These are phyloP conservation scores for Boechera stricta DNA, from an alignment of 345 rosid species.

Conservation along the genomic window DNA sequence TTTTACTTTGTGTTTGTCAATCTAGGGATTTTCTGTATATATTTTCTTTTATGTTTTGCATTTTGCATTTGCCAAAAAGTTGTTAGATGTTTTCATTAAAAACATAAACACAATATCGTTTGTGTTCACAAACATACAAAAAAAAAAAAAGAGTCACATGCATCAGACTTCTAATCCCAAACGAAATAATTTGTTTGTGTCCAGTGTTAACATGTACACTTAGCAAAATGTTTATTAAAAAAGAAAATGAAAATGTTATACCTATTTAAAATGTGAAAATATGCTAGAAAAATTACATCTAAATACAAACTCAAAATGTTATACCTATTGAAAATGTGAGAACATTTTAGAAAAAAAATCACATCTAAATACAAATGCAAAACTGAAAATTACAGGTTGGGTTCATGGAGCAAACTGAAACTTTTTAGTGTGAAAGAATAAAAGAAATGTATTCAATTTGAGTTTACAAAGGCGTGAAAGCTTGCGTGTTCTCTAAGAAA, in stretches of 20 bases:
- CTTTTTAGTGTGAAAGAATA: neutral
- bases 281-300: neutral
- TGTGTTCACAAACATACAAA: no score
- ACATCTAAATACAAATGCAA: neutral
- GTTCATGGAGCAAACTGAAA: constrained; percentile 26
- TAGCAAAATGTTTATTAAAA: neutral
- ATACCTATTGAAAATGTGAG: neutral
- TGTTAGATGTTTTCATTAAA: no score
- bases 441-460: constrained; percentile 6
- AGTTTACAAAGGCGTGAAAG: constrained; percentile 6
- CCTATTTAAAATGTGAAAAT: neutral
- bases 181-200: neutral
- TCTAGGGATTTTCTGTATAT: neutral
- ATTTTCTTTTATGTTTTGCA: neutral
- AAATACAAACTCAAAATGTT: neutral
- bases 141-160: no score
- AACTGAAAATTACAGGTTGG: neutral
- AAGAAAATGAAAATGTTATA: neutral
- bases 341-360: neutral
- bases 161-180: neutral
- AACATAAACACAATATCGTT: no score
- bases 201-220: neutral
- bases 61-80: neutral
- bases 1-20: no score
- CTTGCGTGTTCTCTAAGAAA: constrained; percentile 29